Conservation (phyloP, 495 filamentous ascomycete genomes). For the Penicillium herquei region DNA sequence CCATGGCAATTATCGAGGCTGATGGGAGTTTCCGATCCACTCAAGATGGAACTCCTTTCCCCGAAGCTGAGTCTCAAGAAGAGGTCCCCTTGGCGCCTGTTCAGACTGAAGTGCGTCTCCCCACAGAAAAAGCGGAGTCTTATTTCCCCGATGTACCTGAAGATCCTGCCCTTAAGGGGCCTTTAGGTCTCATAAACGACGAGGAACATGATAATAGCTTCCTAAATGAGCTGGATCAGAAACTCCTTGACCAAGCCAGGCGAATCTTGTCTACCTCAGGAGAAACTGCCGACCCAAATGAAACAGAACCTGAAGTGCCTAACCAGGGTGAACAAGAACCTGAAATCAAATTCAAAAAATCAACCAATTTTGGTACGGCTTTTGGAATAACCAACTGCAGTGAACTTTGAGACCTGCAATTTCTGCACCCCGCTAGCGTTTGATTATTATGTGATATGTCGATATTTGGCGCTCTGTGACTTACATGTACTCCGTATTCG, state of each 20-base stretch:
- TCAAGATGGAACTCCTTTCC: constrained; percentile 22
- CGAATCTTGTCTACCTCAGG: constrained; percentile 23
- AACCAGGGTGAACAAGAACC: constrained; percentile 49
- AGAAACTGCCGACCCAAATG: constrained; percentile 22
- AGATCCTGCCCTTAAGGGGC: constrained; percentile 46
- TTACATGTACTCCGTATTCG: not conserved
- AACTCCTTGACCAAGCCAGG: constrained; percentile 41
- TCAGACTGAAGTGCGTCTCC: constrained; percentile 29
- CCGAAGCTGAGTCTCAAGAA: constrained; percentile 17
- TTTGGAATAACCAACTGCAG: constrained; percentile 36
- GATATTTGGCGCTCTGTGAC: constrained; percentile 5
- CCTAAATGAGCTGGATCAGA: constrained; percentile 41
- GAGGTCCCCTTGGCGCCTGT: constrained; percentile 33
- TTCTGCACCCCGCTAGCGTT: constrained; percentile 5
- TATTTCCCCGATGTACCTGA: constrained; percentile 46
- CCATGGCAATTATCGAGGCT: constrained; percentile 43
- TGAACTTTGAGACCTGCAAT: constrained; percentile 9
- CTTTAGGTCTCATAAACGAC: constrained; percentile 43
- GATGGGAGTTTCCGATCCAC: constrained; percentile 35
- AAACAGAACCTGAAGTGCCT: constrained; percentile 26
- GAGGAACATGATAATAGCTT: constrained; percentile 42
- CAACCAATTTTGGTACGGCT: constrained; percentile 61
- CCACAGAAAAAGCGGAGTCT: constrained; percentile 38
- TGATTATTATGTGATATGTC: constrained; percentile 10
- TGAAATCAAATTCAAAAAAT: constrained; percentile 55